Evolutionary conservation across 176 grass and related monocot species (phyloP).

Genomic region (Zoysia pacifica): DNA sequence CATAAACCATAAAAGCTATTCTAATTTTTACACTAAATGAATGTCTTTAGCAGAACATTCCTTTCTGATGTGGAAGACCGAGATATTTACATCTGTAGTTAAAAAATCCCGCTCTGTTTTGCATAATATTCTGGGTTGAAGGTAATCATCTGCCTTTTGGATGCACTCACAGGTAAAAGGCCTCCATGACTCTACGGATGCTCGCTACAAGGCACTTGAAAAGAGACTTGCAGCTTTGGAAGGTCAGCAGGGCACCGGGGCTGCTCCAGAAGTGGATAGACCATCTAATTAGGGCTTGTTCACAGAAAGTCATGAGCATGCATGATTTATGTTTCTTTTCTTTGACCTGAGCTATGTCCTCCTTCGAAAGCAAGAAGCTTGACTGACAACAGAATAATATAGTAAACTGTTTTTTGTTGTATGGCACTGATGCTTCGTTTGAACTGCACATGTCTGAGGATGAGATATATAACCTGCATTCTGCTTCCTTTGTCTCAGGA

Average conservation of each 20-base stretch:
- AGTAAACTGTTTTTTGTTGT: slow-evolving; percentile 11
- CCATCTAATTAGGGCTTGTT: slow-evolving; percentile 53
- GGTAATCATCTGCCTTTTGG: slow-evolving; percentile 1
- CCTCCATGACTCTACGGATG: slow-evolving; percentile 51
- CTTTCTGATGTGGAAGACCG: no score
- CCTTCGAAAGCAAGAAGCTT: neutral
- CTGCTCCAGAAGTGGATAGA: slow-evolving; percentile 24
- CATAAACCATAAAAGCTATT: neutral
- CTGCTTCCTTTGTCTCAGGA: neutral
- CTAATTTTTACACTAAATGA: neutral
- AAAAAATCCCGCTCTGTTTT: neutral
- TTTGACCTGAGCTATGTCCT: slow-evolving; percentile 36
- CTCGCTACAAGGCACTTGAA: slow-evolving; percentile 63
- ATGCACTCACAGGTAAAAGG: slow-evolving; percentile 53
- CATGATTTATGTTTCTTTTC: slow-evolving; percentile 37
- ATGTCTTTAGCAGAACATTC: no score
- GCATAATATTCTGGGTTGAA: slow-evolving; percentile 18
- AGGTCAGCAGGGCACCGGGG: slow-evolving; percentile 36
- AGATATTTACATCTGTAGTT: no score
- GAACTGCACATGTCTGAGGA: slow-evolving; percentile 4
- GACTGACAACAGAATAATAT: slow-evolving; percentile 45
- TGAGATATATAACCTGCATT: neutral
- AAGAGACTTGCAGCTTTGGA: slow-evolving; percentile 65
- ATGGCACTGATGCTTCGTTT: neutral
- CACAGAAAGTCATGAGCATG: neutral